These are phyloP conservation scores for Aegilops longissima DNA, from an alignment of 176 grass and related monocot species.

Conservation along the genomic window DNA sequence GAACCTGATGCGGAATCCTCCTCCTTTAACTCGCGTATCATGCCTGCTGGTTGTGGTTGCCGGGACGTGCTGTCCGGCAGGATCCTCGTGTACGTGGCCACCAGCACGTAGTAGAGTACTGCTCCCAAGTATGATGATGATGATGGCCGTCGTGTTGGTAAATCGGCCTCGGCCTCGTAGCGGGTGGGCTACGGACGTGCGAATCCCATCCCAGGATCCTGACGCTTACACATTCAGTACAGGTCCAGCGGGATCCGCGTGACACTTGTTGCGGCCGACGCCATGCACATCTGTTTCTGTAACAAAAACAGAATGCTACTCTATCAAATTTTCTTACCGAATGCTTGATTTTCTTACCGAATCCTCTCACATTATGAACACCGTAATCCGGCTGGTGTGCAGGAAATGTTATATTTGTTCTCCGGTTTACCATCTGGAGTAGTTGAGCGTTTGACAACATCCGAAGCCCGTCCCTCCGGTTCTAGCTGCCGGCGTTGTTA, in stretches of 20 bases:
- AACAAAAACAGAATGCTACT: neutral
- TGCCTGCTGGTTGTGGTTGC: slow-evolving; percentile 16
- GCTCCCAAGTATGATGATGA: neutral
- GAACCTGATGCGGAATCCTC: neutral
- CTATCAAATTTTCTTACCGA: neutral
- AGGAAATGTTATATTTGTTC: neutral
- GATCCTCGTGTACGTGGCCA: neutral
- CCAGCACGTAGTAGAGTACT: neutral
- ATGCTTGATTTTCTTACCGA: neutral
- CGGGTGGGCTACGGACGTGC: neutral
- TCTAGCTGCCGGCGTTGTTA: too few relatives aligned
- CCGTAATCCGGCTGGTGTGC: neutral
- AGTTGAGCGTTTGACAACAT: neutral
- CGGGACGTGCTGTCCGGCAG: neutral
- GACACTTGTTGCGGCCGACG: neutral
- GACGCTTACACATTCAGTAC: neutral
- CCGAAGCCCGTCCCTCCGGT: too few relatives aligned
- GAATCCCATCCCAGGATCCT: slow-evolving; percentile 26
- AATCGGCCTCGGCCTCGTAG: neutral
- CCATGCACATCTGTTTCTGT: neutral
- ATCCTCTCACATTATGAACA: neutral
- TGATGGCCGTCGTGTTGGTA: neutral
- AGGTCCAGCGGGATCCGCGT: neutral
- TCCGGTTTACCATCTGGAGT: neutral
- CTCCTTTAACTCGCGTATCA: slow-evolving; percentile 3